These are phyloP conservation scores for Carex parvula DNA, from an alignment of 176 grass and related monocot species.

Conservation along the genomic window DNA sequence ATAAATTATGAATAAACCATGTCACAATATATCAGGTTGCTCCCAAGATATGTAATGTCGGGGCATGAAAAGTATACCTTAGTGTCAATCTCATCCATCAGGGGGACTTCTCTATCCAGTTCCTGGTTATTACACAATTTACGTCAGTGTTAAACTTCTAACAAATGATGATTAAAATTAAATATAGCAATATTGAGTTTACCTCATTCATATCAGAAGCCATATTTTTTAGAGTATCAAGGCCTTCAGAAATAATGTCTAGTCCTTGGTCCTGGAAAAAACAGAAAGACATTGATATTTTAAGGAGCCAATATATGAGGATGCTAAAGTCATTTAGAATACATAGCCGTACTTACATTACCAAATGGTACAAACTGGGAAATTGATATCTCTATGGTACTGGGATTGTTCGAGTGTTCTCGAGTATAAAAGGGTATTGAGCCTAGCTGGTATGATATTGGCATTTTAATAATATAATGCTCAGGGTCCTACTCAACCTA, in stretches of 20 bases:
- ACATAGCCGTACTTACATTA: not conserved
- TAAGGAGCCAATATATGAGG: not conserved
- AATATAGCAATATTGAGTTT: not conserved
- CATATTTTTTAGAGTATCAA: conserved; percentile 90
- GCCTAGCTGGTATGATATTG: not conserved
- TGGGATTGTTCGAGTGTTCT: not conserved
- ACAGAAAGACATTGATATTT: not conserved
- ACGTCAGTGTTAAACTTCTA: not conserved
- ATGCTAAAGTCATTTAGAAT: not conserved
- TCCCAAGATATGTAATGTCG: not conserved
- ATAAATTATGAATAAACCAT: not conserved
- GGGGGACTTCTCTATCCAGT: conserved; percentile 94
- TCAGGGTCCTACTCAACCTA: not conserved
- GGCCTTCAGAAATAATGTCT: conserved; percentile 80
- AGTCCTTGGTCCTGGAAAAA: conserved; percentile 85
- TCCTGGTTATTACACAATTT: conserved; percentile 47
- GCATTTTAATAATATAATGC: not conserved
- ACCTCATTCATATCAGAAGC: conserved; percentile 98
- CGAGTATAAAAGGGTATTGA: not conserved
- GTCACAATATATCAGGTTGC: not conserved
- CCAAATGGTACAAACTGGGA: not conserved
- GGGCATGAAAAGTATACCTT: conserved; percentile 44
- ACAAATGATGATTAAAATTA: not conserved
- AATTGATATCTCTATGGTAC: not conserved
- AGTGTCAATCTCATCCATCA: conserved; percentile 96